Evolutionary conservation across 371 early-diverging fungal species (phyloP), one percentile per base, ranked within the genome.

Genomic region (Conidiobolus incongruus): DNA sequence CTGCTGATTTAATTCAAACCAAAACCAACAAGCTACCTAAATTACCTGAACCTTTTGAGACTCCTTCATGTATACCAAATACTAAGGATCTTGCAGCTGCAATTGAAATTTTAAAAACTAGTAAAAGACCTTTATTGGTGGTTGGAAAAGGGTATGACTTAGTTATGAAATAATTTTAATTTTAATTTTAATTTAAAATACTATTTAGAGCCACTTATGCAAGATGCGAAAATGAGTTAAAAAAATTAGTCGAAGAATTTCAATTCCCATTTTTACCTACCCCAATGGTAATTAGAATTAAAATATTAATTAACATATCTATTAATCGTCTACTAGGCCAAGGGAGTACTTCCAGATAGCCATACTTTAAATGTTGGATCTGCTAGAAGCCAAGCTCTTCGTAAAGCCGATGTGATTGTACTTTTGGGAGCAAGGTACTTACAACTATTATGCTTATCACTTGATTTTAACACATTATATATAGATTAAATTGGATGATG

Each of bases 401-500:
- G 58, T 21, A 55, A 63, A 23, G 78, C 82, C 0, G 80, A 80
- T 50, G 77, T 82, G 5, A 62, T 83, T 0, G 39, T 83, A 11
- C 47, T 83, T 3, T 50, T 81, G 26, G 84, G 84, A 29, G 84
- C 81, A 3, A 55, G 72, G 19, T 49, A 44, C 13, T 11, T 28
- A 16, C 15, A 43, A 4, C 13, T 36, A 31, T 15, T 31, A 29
- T 39, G n/a, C 2, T 20, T 45, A 29, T 1, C 28, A 11, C 4
- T 28, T 3, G 7, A n/a, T 28, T 26, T 23, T 40, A 22, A 21
- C 31, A 12, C 13, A 19, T 19, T 16, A 19, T 38, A 2, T 10
- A 13, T 38, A 59, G 68, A 26, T 47, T 82, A 17, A 83, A 83
- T 51, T 83, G 84, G 84, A 78, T 83, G 20, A 54, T 83, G 21